Percentiles rank a stretch among this genome's conserved stretches.
These are phyloP conservation scores for Mycena rebaudengoi DNA, from an alignment of 768 basidiomycete species.

Conservation along the genomic window DNA sequence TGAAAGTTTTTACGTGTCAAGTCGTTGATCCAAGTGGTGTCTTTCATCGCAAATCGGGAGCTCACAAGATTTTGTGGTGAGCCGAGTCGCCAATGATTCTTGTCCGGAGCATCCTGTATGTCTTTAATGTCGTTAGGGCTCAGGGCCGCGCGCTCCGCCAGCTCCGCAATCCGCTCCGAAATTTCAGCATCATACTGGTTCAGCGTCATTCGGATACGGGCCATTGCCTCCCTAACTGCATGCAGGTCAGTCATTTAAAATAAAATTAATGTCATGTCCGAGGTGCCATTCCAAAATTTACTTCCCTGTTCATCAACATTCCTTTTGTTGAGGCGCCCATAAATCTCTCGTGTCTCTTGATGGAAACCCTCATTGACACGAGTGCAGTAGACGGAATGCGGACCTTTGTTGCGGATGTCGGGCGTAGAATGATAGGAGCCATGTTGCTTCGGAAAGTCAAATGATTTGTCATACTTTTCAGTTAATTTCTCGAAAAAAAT, in stretches of 20 bases:
- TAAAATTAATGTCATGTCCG: too few relatives aligned
- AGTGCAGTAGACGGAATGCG: not conserved
- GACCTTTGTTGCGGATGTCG: not conserved
- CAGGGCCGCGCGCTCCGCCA: not conserved
- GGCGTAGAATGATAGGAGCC: conserved; percentile 2
- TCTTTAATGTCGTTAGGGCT: not conserved
- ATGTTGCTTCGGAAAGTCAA: conserved; percentile 21
- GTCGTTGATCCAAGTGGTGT: not conserved
- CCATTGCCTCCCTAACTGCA: conserved; percentile 19
- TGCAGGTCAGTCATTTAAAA: conserved; percentile 1
- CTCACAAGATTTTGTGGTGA: conserved; percentile 1
- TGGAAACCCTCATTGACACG: conserved; percentile 10
- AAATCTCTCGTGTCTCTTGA: not conserved
- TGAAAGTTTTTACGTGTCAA: not conserved
- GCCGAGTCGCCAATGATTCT: conserved; percentile 13
- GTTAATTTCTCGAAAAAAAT: conserved; percentile 4
- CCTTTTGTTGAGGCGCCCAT: conserved; percentile 5
- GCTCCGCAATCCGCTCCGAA: not conserved
- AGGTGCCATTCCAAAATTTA: too few relatives aligned
- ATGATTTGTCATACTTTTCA: not conserved
- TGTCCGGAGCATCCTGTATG: not conserved
- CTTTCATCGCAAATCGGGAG: not conserved
- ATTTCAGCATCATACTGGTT: conserved; percentile 11
- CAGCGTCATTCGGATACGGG: conserved; percentile 22
- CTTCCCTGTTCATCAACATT: conserved; percentile 1